These are phyloP conservation scores for Parafenestella ontariensis DNA, from an alignment of 2,329 filamentous ascomycete genomes.

Conservation along the genomic window DNA sequence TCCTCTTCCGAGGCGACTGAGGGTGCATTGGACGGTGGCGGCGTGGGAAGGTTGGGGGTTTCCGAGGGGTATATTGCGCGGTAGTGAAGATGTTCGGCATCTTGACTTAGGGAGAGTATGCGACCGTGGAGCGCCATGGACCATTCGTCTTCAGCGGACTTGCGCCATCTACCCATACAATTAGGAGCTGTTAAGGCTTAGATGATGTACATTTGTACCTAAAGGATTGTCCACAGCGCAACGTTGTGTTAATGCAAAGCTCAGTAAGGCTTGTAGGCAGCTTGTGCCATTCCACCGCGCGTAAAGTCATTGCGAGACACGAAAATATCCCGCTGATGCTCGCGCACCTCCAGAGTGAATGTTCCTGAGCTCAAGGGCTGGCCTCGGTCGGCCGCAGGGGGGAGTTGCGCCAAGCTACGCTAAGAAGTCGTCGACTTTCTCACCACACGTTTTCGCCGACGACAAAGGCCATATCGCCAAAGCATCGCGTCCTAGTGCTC, in stretches of 20 bases:
- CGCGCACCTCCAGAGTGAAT: background rate
- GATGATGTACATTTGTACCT: slow-evolving; percentile 52
- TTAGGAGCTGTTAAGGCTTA: slow-evolving; percentile 9
- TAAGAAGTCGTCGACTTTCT: slow-evolving; percentile 25
- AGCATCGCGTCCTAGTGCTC: slow-evolving; percentile 25
- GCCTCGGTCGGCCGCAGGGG: slow-evolving; percentile 13
- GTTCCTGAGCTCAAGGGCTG: background rate
- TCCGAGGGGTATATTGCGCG: slow-evolving; percentile 66
- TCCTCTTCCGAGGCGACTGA: slow-evolving; percentile 56
- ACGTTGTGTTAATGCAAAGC: slow-evolving; percentile 90
- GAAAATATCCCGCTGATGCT: background rate
- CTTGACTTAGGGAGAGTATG: slow-evolving; percentile 84
- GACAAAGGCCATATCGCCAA: slow-evolving; percentile 15
- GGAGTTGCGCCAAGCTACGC: slow-evolving; percentile 24
- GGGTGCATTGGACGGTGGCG: slow-evolving; percentile 48
- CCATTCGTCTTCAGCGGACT: slow-evolving; percentile 82
- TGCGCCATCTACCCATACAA: slow-evolving; percentile 73
- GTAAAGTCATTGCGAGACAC: slow-evolving; percentile 50
- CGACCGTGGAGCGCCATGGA: slow-evolving; percentile 85
- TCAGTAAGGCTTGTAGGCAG: slow-evolving; percentile 83
- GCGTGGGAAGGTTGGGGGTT: slow-evolving; percentile 43
- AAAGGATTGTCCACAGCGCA: slow-evolving; percentile 96
- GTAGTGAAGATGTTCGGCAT: slow-evolving; percentile 79
- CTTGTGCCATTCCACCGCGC: slow-evolving; percentile 82
- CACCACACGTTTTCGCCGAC: slow-evolving; percentile 20